These are phyloP conservation scores for Carallia pectinifolia DNA, from an alignment of 345 rosid genomes.

Conservation along the genomic window DNA sequence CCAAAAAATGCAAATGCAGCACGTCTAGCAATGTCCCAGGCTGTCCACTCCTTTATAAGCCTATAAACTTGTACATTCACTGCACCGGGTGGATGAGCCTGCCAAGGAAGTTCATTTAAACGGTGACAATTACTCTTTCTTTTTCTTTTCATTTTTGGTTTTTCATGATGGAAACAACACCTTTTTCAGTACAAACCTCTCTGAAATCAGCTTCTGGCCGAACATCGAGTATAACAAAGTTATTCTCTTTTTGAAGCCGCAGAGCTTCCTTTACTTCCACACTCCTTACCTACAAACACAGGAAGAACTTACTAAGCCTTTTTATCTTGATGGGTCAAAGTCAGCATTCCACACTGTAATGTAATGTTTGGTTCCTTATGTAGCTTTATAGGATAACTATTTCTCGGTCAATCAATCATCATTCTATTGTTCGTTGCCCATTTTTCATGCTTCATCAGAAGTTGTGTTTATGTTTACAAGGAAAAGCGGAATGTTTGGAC, in stretches of 20 bases:
- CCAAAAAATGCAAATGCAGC: constrained; percentile 97
- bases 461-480: no score
- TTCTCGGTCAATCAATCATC: no score
- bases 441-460: no score
- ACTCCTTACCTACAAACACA: constrained; percentile 64
- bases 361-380: background rate
- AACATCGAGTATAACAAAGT: constrained; percentile 94
- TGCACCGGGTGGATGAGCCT: constrained; percentile 91
- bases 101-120: constrained; percentile 1
- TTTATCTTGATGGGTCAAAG: background rate
- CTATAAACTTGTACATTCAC: constrained; percentile 89
- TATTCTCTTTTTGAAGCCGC: constrained; percentile 92
- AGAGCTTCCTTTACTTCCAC: constrained; percentile 95
- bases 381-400: no score
- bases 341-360: background rate
- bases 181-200: constrained; percentile 48
- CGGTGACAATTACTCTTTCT: background rate
- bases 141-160: background rate
- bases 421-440: no score
- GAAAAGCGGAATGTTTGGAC: no score
- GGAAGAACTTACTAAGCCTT: background rate
- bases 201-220: constrained; percentile 93
- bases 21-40: constrained; percentile 98
- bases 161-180: no score
- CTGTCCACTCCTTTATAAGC: constrained; percentile 94